Evolutionary conservation across 2,329 filamentous ascomycete genomes (phyloP), one percentile per base, ranked within the genome.

Genomic region (Biscogniauxia mediterranea): DNA sequence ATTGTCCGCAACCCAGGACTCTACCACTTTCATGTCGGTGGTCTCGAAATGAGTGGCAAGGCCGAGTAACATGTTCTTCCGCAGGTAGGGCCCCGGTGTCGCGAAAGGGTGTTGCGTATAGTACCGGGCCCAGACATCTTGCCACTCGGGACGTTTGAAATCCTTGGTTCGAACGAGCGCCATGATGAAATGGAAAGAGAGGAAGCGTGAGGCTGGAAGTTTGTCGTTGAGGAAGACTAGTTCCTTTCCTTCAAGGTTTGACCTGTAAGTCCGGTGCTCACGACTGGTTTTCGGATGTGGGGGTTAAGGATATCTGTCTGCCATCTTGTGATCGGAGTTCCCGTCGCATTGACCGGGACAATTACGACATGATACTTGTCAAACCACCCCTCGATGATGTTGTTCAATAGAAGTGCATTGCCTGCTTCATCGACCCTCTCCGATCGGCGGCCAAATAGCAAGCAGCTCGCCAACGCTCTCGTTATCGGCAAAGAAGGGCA

Each of bases 361-460:
- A 66, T 54, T 3, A 66, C 68, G 66, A 68, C 63, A 68, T 59
- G 64, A 73, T 56, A 75, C 62, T 0, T 75, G 74, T 69, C 74
- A 70, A 55, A 72, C 72, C 50, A 66, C 1, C 21, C 5, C 64
- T 63, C 49, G 54, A 65, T 58, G 2, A 13, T 15, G 13, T 15
- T 9, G 3, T 1, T 52, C 21, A 65, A 13, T 2, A 66, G 58
- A 23, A 68, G 55, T 5, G 61, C n/a, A 42, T 68, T 68, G 17
- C 59, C 55, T 8, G 58, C 51, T 38, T 20, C 13, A 9, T 42
- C 9, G n/a, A 66, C 57, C 4, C 52, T 42, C 52, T 56, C n/a
- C 21, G 54, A 57, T 42, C 57, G 54, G 53, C 53, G 62, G 7
- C 64, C 64, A 20, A 68, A 65, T 7, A 66, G 13, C 17, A 51